Evolutionary conservation across 2,329 filamentous ascomycete genomes (phyloP), one percentile per base, ranked within the genome.

Genomic region (Apiospora kogelbergensis): DNA sequence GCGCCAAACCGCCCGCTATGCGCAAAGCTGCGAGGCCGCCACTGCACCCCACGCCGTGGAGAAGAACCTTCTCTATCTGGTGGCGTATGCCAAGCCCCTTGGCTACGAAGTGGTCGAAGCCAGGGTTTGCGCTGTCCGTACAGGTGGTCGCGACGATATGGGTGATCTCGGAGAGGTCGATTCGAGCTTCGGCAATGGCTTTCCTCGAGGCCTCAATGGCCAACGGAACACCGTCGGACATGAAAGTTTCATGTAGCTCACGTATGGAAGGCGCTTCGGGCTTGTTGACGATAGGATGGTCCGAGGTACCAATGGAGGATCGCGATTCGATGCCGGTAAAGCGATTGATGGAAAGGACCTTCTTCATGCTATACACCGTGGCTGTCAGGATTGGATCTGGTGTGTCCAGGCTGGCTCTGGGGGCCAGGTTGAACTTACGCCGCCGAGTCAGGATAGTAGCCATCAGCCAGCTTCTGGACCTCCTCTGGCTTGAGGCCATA

Each of bases 131-230:
- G 71, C 88, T 90, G 76, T 92, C 88, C 10, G 90, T 92, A 76
- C 90, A 92, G 6, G 89, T 91, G 0, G 89, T 90, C 30, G 89
- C 86, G 10, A 92, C 89, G 48, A 91, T 83, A 73, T 92, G 90
- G 3, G 89, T 92, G 71, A 92, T 89, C 66, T 89, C 81, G 3
- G 76, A 75, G 0, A 84, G 76, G 53, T 84, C 81, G 53, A 89
- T 76, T 20, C 81, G 80, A 6, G 88, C 86, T 76, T 90, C 88
- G 9, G 80, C 78, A 11, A 89, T 81, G 6, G 88, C 88, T 76
- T 88, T 87, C 33, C 81, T 80, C 26, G 86, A 82, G 1, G 88
- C 88, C 11, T 78, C 79, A 6, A 90, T 81, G 7, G 88, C 88
- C 1, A 90, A 80, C 1, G 87, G 86, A 2, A 90, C 81, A 15